Evolutionary conservation across 2,329 filamentous ascomycete species (phyloP).

Genomic region (Pseudomassariella vexata): DNA sequence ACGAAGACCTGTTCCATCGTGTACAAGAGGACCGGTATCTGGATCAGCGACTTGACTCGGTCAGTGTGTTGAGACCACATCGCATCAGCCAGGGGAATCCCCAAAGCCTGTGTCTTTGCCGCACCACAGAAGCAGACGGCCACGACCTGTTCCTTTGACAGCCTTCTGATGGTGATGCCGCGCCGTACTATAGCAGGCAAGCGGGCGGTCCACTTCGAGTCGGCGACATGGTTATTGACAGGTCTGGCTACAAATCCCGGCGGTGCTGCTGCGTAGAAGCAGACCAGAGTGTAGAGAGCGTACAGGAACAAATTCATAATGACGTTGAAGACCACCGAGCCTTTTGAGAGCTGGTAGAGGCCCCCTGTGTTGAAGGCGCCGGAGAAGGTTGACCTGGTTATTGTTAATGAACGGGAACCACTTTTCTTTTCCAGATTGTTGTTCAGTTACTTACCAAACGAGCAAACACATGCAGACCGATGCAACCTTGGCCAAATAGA

Average conservation of each 20-base stretch:
- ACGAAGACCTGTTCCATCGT: constrained; percentile 47
- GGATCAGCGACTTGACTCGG: constrained; percentile 50
- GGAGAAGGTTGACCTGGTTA: constrained; percentile 61
- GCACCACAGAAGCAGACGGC: constrained; percentile 70
- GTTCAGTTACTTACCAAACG: constrained; percentile 33
- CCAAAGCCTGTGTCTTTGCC: constrained; percentile 66
- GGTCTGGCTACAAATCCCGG: constrained; percentile 25
- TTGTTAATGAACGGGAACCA: too few species aligned
- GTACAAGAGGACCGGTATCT: constrained; percentile 59
- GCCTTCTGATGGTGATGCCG: constrained; percentile 40
- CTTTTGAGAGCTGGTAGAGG: constrained; percentile 49
- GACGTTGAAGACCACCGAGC: constrained; percentile 60
- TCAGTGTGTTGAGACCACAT: constrained; percentile 58
- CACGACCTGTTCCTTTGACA: constrained; percentile 57
- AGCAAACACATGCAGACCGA: constrained; percentile 41
- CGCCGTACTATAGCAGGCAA: constrained; percentile 24
- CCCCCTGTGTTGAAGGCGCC: constrained; percentile 59
- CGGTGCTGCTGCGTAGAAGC: constrained; percentile 44
- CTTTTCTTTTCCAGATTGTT: constrained; percentile 2
- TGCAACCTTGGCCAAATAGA: constrained; percentile 46
- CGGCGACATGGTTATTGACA: constrained; percentile 27
- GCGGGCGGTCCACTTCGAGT: constrained; percentile 18
- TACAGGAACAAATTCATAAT: constrained; percentile 63
- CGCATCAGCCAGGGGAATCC: constrained; percentile 61
- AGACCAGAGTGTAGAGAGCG: constrained; percentile 56